A percentile compares a stretch with the other conserved stretches of the same genome.
phyloP scores from a whole-genome alignment of 148 eudicot genomes.

The Cornus suecica region DNA sequence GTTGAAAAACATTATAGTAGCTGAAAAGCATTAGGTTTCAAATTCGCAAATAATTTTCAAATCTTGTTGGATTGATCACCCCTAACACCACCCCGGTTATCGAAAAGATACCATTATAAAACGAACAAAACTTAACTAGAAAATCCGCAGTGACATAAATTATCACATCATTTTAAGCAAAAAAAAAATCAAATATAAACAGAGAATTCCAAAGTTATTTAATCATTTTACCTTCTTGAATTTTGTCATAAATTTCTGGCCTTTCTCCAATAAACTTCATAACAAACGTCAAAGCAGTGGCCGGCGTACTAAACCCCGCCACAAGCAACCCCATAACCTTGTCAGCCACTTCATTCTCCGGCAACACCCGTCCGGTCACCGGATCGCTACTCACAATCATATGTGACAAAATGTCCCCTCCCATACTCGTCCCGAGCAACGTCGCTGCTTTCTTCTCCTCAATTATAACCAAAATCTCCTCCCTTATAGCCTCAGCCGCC shows the following conservation, averaged over 20 bases:
- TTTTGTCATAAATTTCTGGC: neutral
- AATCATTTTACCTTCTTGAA: too few species aligned
- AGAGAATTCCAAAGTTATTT: too few species aligned
- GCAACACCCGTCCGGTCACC: conserved; percentile 21
- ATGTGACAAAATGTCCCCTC: conserved; percentile 42
- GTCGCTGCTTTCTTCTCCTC: conserved; percentile 26
- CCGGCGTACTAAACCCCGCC: neutral
- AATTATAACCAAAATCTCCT: conserved; percentile 19
- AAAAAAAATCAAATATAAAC: too few species aligned
- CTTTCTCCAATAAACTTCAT: neutral
- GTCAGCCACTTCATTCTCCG: conserved; percentile 39
- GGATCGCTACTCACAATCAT: conserved; percentile 29
- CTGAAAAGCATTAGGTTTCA: too few species aligned
- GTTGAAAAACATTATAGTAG: too few species aligned
- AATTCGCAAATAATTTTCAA: too few species aligned
- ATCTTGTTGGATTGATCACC: too few species aligned
- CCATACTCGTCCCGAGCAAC: conserved; percentile 9
- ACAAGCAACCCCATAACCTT: conserved; percentile 28
- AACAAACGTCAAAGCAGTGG: neutral
- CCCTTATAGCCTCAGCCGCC: conserved; percentile 32
- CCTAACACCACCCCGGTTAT: too few species aligned
- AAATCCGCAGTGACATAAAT: too few species aligned
- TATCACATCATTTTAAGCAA: too few species aligned
- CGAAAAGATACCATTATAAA: too few species aligned
- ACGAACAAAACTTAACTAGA: too few species aligned